Base-by-base conservation (phyloP, 169 alveolate species). In the Eimeria necatrix region DNA sequence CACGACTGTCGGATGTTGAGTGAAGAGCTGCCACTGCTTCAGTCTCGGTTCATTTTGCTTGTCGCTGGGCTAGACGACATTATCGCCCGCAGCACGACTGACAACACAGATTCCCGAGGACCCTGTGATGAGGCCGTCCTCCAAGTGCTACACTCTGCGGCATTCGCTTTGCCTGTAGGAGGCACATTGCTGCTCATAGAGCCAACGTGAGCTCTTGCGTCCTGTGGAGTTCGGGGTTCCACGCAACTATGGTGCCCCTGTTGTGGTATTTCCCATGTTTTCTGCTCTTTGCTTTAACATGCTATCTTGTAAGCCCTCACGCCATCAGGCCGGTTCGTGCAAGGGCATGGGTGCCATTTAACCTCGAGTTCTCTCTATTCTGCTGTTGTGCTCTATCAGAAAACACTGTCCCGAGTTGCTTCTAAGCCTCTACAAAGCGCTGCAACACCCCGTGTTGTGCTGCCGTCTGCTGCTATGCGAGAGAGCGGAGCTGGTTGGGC, bases 111-210 rank as follows among this genome's bases (percentile, higher is more conserved):
- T 64, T 48, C 56, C 14, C 90, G 32, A 32, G 53, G 74, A 49
- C 90, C 90, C 48, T 81, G 74, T 22, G 90, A 81, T 64, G 90
- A 81, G 53, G 74, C 90, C 32, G 53, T 81, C 4, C 74, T 81
- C 51, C 90, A 81, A 26, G 90, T 81, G 73, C 90, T 81, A 16
- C 90, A 81, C 90, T 53, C 90, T 51, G 90, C 90, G 26, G 74
- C 90, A 53, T 81, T 10, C 90, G 90, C 90, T 46, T 51, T 53
- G 74, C 90, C 90, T 26, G 73, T 24, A 53, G 90, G 90, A 48
- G 74, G 90, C 74, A 81, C 73, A 20, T 56, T 81, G 90, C 74
- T 81, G 74, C 53, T 81, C 53, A n/a, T 81, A 51, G 90, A 81
- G 90, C 90, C 74, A 68, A 81, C 46, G 90, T 81, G 59, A 81